Conservation (phyloP, 2,329 filamentous ascomycete species). For the Chaetomium sp. region DNA sequence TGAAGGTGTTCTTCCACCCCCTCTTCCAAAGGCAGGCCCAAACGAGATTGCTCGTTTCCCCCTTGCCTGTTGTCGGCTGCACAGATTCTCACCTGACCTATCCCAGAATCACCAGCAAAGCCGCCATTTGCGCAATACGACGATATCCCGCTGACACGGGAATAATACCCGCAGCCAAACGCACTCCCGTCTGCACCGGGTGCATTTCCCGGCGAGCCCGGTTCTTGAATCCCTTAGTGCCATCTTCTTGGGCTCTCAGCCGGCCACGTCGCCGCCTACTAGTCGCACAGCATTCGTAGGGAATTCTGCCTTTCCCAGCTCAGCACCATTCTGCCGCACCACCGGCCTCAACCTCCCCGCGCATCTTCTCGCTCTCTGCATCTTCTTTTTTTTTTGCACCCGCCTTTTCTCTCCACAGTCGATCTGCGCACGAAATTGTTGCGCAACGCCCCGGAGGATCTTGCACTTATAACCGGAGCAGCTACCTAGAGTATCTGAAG, state of each 20-base stretch:
- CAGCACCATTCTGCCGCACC: neutral
- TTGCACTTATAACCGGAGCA: neutral
- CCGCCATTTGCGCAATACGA: neutral
- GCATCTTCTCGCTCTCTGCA: neutral
- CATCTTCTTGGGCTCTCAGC: neutral
- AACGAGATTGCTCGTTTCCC: too few species aligned
- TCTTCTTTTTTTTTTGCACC: neutral
- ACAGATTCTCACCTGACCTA: too few species aligned
- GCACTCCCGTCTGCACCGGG: neutral
- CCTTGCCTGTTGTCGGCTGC: too few species aligned
- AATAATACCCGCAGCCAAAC: neutral
- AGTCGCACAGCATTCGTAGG: slow-evolving; percentile 7
- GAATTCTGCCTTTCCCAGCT: neutral
- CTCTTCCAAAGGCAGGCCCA: too few species aligned
- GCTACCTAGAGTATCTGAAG: neutral
- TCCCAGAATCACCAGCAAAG: too few species aligned
- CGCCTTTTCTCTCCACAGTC: too few species aligned
- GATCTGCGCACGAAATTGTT: too few species aligned
- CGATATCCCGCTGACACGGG: slow-evolving; percentile 7
- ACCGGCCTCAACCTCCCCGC: neutral
- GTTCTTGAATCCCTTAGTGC: neutral
- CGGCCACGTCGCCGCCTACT: slow-evolving; percentile 7
- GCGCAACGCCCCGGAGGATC: too few species aligned
- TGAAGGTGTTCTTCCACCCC: too few species aligned
- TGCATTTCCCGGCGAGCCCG: neutral